Evolutionary conservation across 768 basidiomycete genomes (phyloP).

Genomic region (Strobilomyces dryophilus): DNA sequence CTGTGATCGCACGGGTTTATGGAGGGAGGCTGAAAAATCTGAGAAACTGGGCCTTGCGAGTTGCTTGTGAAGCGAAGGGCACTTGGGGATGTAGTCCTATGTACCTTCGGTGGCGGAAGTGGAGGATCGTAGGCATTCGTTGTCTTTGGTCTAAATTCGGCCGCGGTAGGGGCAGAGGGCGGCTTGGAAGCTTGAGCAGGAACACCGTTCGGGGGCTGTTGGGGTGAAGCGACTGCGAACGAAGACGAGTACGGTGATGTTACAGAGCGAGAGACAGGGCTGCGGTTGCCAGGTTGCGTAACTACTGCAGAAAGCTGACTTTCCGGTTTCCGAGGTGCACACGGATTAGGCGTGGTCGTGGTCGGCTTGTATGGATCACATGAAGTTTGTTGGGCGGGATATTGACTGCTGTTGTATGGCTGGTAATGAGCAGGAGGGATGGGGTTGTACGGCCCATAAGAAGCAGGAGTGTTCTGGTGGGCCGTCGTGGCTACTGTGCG

Average conservation of each 20-base stretch:
- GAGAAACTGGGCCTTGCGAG: slow-evolving; percentile 11
- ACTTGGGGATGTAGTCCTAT: slow-evolving; percentile 23
- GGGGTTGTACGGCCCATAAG: slow-evolving; percentile 26
- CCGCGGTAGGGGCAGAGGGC: slow-evolving; percentile 36
- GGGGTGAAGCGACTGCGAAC: slow-evolving; percentile 10
- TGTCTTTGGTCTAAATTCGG: slow-evolving; percentile 59
- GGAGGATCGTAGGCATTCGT: slow-evolving; percentile 78
- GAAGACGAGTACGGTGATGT: slow-evolving; percentile 24
- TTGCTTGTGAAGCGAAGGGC: slow-evolving; percentile 21
- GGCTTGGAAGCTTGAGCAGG: slow-evolving; percentile 28
- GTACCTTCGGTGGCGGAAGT: slow-evolving; percentile 47
- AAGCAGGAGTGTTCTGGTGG: slow-evolving; percentile 10
- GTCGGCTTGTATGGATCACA: slow-evolving; percentile 37
- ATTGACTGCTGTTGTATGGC: slow-evolving; percentile 11
- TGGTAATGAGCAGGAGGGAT: slow-evolving; percentile 15
- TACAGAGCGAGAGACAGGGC: slow-evolving; percentile 19
- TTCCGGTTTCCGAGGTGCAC: slow-evolving; percentile 14
- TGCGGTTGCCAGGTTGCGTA: slow-evolving; percentile 33
- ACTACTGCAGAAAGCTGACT: slow-evolving; percentile 9
- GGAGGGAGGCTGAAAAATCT: slow-evolving; percentile 8
- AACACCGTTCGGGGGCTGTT: slow-evolving; percentile 17
- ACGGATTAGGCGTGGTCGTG: slow-evolving; percentile 18
- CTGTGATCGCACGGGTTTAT: slow-evolving; percentile 19
- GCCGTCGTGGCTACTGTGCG: slow-evolving; percentile 10
- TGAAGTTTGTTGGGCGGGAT: slow-evolving; percentile 16